Evolutionary conservation across 495 filamentous ascomycete species (phyloP), one percentile per base, ranked within the genome.

Genomic region (Bryoglossum gracile): DNA sequence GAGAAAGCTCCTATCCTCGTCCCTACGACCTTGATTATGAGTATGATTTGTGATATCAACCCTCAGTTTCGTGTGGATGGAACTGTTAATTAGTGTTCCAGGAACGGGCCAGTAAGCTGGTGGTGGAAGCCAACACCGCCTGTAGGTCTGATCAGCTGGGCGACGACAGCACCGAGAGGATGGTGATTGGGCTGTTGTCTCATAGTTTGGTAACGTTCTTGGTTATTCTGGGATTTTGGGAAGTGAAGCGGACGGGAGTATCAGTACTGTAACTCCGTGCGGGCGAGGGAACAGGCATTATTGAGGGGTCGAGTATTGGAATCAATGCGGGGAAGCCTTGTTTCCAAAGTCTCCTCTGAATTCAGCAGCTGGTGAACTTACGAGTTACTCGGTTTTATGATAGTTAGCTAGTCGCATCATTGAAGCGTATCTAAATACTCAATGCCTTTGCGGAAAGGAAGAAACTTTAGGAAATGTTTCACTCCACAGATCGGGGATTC

Each of bases 161-260:
- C 4, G 8, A 18, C 1, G 19, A 16, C n/a, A n/a, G 41, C 13
- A 32, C 41, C 41, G 41, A 43, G 21, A 25, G 25, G 11, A 25
- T 32, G 41, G 41, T 43, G 41, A 23, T 43, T 43, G 24, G 41
- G n/a, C n/a, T n/a, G n/a, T n/a, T n/a, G n/a, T n/a, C n/a, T n/a
- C n/a, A n/a, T n/a, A n/a, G n/a, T n/a, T n/a, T n/a, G n/a, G n/a
- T n/a, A n/a, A n/a, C n/a, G n/a, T n/a, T n/a, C n/a, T 18, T 17
- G 26, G 6, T 14, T 16, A 25, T 16, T 18, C 24, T 43, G 41
- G 41, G 16, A 43, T 14, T 43, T 19, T 13, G 11, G 25, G 25
- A 33, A 32, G 3, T 23, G 25, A 25, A 43, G 38, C 38, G 38
- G 24, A 41, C 18, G 38, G 26, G 26, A 30, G 26, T 5, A 13